phyloP scores from a whole-genome alignment of 163 green algal species.

The Picocystis sp. region DNA sequence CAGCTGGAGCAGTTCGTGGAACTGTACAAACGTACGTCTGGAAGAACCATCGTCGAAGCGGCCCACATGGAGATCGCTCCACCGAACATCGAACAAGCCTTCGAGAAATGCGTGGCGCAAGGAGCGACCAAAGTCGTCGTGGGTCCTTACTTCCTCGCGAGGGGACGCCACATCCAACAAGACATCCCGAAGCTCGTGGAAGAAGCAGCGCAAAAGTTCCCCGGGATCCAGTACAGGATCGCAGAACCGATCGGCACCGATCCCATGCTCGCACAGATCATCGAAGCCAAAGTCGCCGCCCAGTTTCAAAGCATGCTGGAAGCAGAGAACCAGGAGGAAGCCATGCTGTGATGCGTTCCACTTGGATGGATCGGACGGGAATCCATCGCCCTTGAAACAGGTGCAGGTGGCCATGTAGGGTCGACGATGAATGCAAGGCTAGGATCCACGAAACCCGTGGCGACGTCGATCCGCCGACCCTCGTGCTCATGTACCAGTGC shows the following conservation, averaged over 20 bases:
- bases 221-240: slow-evolving; percentile 36
- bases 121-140: slow-evolving; percentile 40
- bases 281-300: no score
- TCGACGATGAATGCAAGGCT: no score
- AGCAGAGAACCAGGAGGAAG: no score
- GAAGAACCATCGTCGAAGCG: slow-evolving; percentile 24
- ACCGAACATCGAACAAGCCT: slow-evolving; percentile 31
- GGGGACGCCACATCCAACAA: slow-evolving; percentile 49
- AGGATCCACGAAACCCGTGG: no score
- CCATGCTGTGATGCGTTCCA: no score
- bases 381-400: no score
- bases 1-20: slow-evolving; percentile 4
- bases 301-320: no score
- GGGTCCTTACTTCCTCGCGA: slow-evolving; percentile 71
- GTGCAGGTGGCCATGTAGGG: no score
- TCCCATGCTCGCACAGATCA: no score
- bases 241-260: slow-evolving; percentile 52
- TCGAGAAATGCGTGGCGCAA: slow-evolving; percentile 20
- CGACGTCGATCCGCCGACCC: no score
- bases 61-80: slow-evolving; percentile 49
- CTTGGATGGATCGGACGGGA: no score
- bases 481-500: no score
- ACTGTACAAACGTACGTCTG: slow-evolving; percentile 12
- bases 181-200: slow-evolving; percentile 65
- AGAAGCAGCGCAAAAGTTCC: slow-evolving; percentile 32